Base-by-base conservation (phyloP, 345 rosid genomes). In the Euphorbia pulcherrima region DNA sequence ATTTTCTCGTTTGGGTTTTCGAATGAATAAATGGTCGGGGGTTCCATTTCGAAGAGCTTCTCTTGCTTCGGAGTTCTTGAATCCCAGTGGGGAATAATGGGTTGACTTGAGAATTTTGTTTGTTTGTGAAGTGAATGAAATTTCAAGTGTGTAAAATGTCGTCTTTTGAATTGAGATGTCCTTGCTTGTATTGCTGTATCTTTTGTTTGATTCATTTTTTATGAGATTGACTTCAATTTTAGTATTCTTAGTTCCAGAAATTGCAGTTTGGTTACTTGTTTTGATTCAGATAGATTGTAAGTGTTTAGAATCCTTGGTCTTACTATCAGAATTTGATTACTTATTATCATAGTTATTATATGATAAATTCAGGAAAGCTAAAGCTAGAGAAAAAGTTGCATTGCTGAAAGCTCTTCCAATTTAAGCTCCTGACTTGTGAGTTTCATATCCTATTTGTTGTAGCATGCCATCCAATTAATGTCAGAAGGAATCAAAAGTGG, bases 41-140 rank as follows among this genome's bases (percentile, higher is more conserved):
- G 61, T 68, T 59, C 66, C 48, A 27, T 20, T 68, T 56, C 40
- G 29, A 62, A 65, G 75, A 64, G 27, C 54, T 39, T 73, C 68
- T 65, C 76, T 67, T 33, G 69, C 69, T 33, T 60, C 74, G 2
- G 68, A 60, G 30, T 64, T 64, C 37, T 40, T 62, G 28, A 47
- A 70, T 63, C 20, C 29, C 0, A 53, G 57, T 65, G 68, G 67
- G 51, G 61, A 48, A n/a, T 53, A 30, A 37, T 67, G 23, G 21
- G 65, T 30, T 13, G 13, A 9, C 23, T 13, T 7, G 5, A 18
- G 30, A 13, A 48, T 62, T 54, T 9, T 2, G 7, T 33, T 33
- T 52, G 26, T n/a, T 56, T 39, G 40, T 40, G 44, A 33, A 12
- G 54, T 44, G 14, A 74, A 68, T 71, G 74, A 74, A 57, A 47